Conservation (phyloP, 768 basidiomycete species). For the Russula compacta region DNA sequence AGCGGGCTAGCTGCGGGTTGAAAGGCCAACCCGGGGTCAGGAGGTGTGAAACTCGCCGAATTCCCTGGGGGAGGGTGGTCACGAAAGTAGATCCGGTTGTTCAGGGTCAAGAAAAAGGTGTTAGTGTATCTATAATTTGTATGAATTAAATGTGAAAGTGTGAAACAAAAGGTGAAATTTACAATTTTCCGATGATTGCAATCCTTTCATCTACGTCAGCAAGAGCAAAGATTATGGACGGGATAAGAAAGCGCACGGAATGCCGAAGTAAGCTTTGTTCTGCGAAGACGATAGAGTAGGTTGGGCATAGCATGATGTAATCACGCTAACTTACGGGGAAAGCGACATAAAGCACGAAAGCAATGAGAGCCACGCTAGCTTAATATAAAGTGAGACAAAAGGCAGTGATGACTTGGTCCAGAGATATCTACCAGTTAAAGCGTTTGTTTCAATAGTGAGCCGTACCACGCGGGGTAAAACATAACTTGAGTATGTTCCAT, state of each 20-base stretch:
- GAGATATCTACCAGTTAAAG: conserved; percentile 11
- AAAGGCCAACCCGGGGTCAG: not conserved
- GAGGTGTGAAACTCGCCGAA: not conserved
- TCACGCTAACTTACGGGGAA: conserved; percentile 7
- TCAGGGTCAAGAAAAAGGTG: conserved; percentile 24
- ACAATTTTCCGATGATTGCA: conserved; percentile 19
- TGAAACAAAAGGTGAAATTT: not conserved
- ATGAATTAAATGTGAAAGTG: not conserved
- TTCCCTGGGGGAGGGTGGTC: not conserved
- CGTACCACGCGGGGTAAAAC: conserved; percentile 21
- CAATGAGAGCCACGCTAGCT: conserved; percentile 7
- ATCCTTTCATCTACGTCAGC: conserved; percentile 8
- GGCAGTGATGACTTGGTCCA: not conserved
- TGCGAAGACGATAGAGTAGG: not conserved
- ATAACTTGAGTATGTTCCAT: not conserved
- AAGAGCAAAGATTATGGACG: not conserved
- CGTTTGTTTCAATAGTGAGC: conserved; percentile 25
- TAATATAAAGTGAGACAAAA: not conserved
- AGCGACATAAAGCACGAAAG: conserved; percentile 8
- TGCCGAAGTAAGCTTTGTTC: conserved; percentile 11
- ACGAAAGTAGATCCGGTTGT: conserved; percentile 17
- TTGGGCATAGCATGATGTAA: not conserved
- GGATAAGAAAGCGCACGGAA: not conserved
- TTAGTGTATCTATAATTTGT: conserved; percentile 17
- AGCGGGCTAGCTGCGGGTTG: not conserved